Evolutionary conservation across 2,329 filamentous ascomycete species (phyloP).

Genomic region (Fusarium caatingaense): DNA sequence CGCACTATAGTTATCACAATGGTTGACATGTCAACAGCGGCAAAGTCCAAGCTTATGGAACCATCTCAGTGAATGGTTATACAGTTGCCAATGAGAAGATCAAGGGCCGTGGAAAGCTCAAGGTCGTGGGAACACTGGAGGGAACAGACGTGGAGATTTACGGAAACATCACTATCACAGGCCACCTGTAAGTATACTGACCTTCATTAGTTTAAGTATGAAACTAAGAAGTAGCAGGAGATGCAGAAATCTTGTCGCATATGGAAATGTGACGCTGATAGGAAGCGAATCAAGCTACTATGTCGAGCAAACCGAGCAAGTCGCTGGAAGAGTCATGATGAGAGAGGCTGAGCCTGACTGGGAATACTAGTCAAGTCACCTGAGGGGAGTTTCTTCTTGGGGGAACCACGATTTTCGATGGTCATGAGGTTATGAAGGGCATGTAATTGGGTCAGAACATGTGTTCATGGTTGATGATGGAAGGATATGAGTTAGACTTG

Average conservation of each 20-base stretch:
- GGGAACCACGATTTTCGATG: background rate
- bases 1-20: background rate
- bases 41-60: slow-evolving; percentile 60
- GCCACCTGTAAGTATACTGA: slow-evolving; percentile 53
- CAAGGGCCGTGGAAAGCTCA: slow-evolving; percentile 61
- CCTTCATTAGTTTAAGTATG: slow-evolving; percentile 3
- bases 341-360: slow-evolving; percentile 57
- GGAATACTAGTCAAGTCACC: slow-evolving; percentile 46
- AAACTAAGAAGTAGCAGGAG: slow-evolving; percentile 45
- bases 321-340: slow-evolving; percentile 57
- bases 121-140: slow-evolving; percentile 56
- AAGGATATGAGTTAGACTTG: background rate
- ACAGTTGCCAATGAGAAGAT: slow-evolving; percentile 56
- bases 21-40: slow-evolving; percentile 48
- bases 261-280: slow-evolving; percentile 60
- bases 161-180: slow-evolving; percentile 59
- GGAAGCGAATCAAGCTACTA: slow-evolving; percentile 58
- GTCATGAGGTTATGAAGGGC: background rate
- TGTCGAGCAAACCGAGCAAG: slow-evolving; percentile 56
- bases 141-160: slow-evolving; percentile 60
- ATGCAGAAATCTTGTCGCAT: slow-evolving; percentile 58
- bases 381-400: background rate
- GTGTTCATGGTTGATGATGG: background rate
- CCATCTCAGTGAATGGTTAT: slow-evolving; percentile 56
- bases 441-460: background rate